Base-by-base conservation (phyloP, 2,329 filamentous ascomycete species). In the Ceratocystis albifundus region DNA sequence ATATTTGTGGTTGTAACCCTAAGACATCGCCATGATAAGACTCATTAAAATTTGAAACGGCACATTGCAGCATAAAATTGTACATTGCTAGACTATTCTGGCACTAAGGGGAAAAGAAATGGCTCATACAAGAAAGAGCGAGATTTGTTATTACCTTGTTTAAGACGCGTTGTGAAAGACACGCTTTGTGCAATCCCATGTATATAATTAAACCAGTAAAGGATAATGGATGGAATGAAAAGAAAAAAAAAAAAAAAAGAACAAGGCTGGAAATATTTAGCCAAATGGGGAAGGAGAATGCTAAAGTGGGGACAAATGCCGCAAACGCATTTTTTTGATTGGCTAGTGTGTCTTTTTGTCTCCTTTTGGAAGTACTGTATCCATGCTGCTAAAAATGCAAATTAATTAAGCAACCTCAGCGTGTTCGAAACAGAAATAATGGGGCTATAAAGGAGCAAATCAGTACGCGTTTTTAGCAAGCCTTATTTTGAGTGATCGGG, bases 251-350 rank as follows among this genome's bases (percentile, higher is more conserved):
- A n/a, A 53, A n/a, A 20, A 53, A 53, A n/a, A 53, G 20, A 53
- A 25, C 20, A 25, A 25, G 48, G 22, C 48, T 28, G 8, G 32
- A 50, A 32, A 63, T 30, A 25, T 25, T 5, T 15, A 41, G 22
- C 63, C 36, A 25, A 44, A 25, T 20, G 2, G 15, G 63, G 36
- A 55, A 53, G 5, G 15, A 48, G 36, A 55, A 53, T 61, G 63
- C 22, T 57, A 25, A 6, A 61, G 53, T 53, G 36, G 46, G 3
- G 22, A 10, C 20, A 12, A 61, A 32, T 53, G 17, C 17, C 15
- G 36, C 41, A 15, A 22, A 65, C 46, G 36, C 36, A n/a, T 28
- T 65, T 65, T 65, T 65, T 28, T 65, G 64, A 65, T 65, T 65
- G 64, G 64, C 2, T 53, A 17, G 20, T 1, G 6, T 4, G 28